phyloP scores from a whole-genome alignment of 1,284 basidiomycete species.

The Leccinum pachyderme region DNA sequence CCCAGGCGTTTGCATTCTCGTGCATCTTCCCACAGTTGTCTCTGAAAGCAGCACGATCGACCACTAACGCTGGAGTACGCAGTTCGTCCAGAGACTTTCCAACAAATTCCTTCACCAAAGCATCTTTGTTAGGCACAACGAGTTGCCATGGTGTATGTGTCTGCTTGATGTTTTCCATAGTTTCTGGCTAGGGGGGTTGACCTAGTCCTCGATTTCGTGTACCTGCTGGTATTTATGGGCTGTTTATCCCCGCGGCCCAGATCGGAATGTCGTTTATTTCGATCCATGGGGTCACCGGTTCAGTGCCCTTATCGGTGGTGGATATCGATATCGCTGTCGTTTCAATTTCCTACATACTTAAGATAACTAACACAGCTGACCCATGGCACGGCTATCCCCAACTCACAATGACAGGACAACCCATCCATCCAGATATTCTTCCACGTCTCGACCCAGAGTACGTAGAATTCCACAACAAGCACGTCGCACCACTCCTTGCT shows the following conservation, averaged over 20 bases:
- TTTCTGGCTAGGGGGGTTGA: neutral
- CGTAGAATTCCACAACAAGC: conserved; percentile 44
- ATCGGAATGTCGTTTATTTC: conserved; percentile 13
- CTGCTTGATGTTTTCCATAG: conserved; percentile 36
- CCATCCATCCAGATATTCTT: conserved; percentile 43
- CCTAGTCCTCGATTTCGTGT: neutral
- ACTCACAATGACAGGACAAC: conserved; percentile 22
- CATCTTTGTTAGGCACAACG: conserved; percentile 49
- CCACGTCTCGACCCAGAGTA: conserved; percentile 50
- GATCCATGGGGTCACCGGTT: neutral
- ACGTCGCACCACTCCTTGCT: conserved; percentile 36
- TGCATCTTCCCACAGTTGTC: conserved; percentile 76
- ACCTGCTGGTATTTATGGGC: conserved; percentile 10
- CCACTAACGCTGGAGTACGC: conserved; percentile 76
- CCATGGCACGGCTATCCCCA: neutral
- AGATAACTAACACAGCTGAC: conserved; percentile 6
- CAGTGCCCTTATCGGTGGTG: neutral
- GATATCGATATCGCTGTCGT: neutral
- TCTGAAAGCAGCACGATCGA: conserved; percentile 70
- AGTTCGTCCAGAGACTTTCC: conserved; percentile 58
- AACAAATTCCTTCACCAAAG: conserved; percentile 56
- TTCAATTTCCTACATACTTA: conserved; percentile 13
- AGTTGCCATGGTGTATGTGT: conserved; percentile 51
- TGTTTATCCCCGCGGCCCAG: conserved; percentile 3
- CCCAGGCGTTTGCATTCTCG: conserved; percentile 58